A percentile compares a stretch with the other conserved stretches of the same genome.
Evolutionary conservation across 2,329 filamentous ascomycete genomes (phyloP).

Genomic region (Trichoderma atrobrunneum): DNA sequence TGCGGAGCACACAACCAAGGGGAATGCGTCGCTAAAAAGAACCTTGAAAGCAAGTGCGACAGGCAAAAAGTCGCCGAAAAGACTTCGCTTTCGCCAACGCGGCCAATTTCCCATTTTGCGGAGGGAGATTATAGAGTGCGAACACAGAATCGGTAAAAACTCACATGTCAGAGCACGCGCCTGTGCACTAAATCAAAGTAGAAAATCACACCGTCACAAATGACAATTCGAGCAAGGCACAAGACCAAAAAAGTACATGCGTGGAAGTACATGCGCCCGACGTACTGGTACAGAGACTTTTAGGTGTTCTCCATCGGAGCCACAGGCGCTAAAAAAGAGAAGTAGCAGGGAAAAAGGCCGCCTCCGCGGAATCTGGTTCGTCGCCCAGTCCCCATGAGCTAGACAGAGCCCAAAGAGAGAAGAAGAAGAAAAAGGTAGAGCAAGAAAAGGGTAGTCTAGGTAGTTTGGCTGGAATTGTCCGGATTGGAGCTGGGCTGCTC

Average conservation of each 20-base stretch:
- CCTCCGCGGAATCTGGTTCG: constrained; percentile 7
- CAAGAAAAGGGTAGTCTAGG: background rate
- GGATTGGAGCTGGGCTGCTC: background rate
- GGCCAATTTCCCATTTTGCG: background rate
- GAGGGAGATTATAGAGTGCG: background rate
- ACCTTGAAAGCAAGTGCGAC: background rate
- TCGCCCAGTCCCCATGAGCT: background rate
- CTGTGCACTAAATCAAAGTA: background rate
- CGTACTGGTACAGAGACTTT: background rate
- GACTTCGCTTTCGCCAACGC: background rate
- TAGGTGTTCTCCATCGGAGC: background rate
- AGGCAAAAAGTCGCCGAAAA: background rate
- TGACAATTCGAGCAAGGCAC: background rate
- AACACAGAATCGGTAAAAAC: background rate
- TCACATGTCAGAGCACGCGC: background rate
- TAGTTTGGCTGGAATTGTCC: background rate
- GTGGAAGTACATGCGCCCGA: background rate
- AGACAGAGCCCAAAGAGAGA: background rate
- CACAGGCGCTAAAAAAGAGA: background rate
- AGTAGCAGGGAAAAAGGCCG: background rate
- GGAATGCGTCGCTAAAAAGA: background rate
- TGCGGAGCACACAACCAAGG: background rate
- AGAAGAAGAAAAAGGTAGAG: background rate
- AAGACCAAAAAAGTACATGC: background rate
- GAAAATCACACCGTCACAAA: background rate